Conservation (phyloP, 2,329 filamentous ascomycete species). For the Tolypocladium pustulatum region DNA sequence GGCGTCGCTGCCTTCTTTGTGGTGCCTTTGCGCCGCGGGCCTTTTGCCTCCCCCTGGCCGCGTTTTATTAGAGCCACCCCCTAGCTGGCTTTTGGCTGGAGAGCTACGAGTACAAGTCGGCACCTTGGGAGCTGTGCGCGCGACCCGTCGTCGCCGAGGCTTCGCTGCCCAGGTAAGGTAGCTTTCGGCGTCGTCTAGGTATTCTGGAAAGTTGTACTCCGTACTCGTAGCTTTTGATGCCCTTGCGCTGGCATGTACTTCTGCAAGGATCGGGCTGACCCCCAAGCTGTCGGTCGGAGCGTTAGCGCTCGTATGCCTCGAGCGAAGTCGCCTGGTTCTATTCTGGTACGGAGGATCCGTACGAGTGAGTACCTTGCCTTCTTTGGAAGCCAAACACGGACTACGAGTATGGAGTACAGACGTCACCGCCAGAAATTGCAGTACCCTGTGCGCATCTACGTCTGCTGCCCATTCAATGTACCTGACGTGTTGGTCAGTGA, state of each 20-base stretch:
- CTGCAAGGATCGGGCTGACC: not conserved
- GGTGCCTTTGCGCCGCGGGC: not conserved
- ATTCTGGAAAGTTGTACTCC: too few relatives aligned
- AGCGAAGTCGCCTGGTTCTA: not conserved
- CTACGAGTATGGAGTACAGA: not conserved
- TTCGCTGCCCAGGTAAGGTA: too few relatives aligned
- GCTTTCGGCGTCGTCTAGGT: too few relatives aligned
- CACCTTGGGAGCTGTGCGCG: too few relatives aligned
- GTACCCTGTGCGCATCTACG: not conserved
- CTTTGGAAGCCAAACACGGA: too few relatives aligned
- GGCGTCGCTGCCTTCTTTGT: not conserved
- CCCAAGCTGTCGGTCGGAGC: not conserved
- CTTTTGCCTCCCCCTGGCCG: not conserved
- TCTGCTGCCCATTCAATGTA: not conserved
- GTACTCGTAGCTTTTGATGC: too few relatives aligned
- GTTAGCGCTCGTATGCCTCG: not conserved
- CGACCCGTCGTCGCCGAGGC: too few relatives aligned
- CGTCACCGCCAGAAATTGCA: constrained; percentile 1
- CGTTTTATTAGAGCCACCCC: not conserved
- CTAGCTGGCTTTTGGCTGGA: not conserved
- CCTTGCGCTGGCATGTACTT: not conserved
- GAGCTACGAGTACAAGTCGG: not conserved
- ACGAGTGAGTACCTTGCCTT: not conserved
- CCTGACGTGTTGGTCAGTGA: not conserved
- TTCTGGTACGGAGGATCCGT: not conserved